Conservation (phyloP, 2,329 filamentous ascomycete genomes). For the Monosporascus sp. region DNA sequence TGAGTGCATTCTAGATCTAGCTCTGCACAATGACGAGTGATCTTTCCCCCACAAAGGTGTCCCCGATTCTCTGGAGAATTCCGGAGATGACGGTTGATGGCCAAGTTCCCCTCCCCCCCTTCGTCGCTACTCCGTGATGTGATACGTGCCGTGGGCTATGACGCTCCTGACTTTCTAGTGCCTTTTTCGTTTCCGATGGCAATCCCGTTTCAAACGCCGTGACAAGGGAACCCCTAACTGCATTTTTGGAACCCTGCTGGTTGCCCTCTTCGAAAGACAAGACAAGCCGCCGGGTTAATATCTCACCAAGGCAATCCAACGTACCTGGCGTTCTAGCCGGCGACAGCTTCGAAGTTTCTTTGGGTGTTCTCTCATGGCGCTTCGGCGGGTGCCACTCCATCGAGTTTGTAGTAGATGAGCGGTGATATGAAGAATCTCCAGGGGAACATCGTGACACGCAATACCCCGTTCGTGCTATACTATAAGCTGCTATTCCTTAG, state of each 20-base stretch:
- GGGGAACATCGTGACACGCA: background rate
- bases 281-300: too few relatives aligned
- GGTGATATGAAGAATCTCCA: background rate
- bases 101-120: constrained; percentile 48
- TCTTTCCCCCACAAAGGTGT: constrained; percentile 72
- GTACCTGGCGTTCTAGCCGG: too few relatives aligned
- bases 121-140: constrained; percentile 12
- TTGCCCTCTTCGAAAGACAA: too few relatives aligned
- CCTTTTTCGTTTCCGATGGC: background rate
- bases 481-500: background rate
- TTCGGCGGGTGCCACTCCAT: too few relatives aligned
- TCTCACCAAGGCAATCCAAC: too few relatives aligned
- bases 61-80: constrained; percentile 65
- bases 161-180: background rate
- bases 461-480: background rate
- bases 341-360: too few relatives aligned
- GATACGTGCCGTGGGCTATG: background rate
- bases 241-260: too few relatives aligned
- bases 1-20: constrained; percentile 55
- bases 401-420: too few relatives aligned
- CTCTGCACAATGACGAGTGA: constrained; percentile 42
- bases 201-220: too few relatives aligned
- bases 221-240: too few relatives aligned
- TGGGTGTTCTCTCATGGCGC: too few relatives aligned
- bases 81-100: constrained; percentile 85